These are phyloP conservation scores for Xylaria hypoxylon DNA, from an alignment of 2,329 filamentous ascomycete genomes.

Conservation along the genomic window DNA sequence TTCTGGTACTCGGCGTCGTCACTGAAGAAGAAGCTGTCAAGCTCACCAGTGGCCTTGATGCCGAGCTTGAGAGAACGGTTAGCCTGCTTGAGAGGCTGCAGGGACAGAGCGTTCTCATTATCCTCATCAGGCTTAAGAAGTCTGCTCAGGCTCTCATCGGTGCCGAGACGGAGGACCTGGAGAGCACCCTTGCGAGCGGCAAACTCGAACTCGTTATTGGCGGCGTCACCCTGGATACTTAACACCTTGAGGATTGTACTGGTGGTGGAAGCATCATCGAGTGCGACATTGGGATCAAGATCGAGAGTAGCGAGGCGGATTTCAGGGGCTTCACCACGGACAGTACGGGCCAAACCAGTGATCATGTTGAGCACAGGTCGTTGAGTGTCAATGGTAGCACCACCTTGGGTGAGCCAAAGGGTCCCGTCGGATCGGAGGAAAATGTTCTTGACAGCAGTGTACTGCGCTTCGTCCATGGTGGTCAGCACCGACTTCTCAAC, in stretches of 20 bases:
- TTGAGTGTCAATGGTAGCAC: conserved; percentile 43
- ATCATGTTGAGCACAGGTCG: conserved; percentile 56
- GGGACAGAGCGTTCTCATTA: conserved; percentile 40
- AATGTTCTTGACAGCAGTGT: conserved; percentile 45
- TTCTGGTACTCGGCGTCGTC: conserved; percentile 44
- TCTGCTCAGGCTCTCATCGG: conserved; percentile 44
- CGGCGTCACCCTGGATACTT: conserved; percentile 43
- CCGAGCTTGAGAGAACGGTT: conserved; percentile 45
- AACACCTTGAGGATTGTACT: conserved; percentile 51
- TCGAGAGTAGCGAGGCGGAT: conserved; percentile 60
- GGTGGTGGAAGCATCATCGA: conserved; percentile 48
- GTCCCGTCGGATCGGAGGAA: conserved; percentile 45
- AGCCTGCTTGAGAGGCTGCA: conserved; percentile 45
- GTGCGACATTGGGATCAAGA: conserved; percentile 54
- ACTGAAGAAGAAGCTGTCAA: conserved; percentile 47
- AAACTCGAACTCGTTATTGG: conserved; percentile 47
- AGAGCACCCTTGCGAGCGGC: conserved; percentile 45
- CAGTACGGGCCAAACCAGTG: conserved; percentile 58
- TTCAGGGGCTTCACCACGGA: conserved; percentile 59
- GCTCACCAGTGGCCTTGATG: conserved; percentile 46
- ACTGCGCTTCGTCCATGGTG: conserved; percentile 41
- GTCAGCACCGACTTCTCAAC: conserved; percentile 47
- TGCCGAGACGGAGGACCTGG: conserved; percentile 43
- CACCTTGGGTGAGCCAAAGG: conserved; percentile 46
- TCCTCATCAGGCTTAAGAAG: conserved; percentile 44